These are phyloP conservation scores for Kalmusia sp. DNA, from an alignment of 2,329 filamentous ascomycete species.

Conservation along the genomic window DNA sequence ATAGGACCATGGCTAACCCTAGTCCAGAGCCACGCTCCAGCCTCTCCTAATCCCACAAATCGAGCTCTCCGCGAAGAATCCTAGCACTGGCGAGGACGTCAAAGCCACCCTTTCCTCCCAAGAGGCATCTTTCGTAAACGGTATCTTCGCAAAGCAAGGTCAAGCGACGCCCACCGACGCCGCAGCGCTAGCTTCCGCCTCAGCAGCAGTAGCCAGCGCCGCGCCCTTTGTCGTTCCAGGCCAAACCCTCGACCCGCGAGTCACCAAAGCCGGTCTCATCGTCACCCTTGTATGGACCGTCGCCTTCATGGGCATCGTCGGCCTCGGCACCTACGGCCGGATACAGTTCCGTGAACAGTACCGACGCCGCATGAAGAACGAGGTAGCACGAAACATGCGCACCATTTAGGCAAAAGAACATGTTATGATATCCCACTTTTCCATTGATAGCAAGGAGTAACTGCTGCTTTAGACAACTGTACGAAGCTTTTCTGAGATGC, in stretches of 20 bases:
- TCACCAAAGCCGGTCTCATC: conserved; percentile 70
- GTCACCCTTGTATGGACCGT: conserved; percentile 69
- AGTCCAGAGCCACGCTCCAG: conserved; percentile 63
- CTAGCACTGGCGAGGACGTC: conserved; percentile 57
- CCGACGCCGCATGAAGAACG: conserved; percentile 58
- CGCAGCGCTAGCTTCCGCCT: conserved; percentile 48
- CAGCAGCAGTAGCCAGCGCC: conserved; percentile 48
- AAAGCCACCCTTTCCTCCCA: conserved; percentile 72
- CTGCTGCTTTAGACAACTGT: neutral
- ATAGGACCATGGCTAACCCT: conserved; percentile 18
- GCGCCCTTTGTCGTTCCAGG: conserved; percentile 73
- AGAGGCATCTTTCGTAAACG: conserved; percentile 74
- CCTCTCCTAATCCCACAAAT: conserved; percentile 72
- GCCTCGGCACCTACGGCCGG: conserved; percentile 70
- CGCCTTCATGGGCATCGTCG: conserved; percentile 61
- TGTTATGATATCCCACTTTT: conserved; percentile 1
- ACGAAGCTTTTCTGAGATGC: neutral
- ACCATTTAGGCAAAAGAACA: conserved; percentile 36
- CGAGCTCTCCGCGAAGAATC: conserved; percentile 65
- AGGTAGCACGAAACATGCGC: conserved; percentile 37
- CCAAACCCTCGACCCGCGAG: conserved; percentile 67
- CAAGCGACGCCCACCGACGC: conserved; percentile 56
- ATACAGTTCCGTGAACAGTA: conserved; percentile 72
- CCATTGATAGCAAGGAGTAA: neutral
- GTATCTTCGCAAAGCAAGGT: conserved; percentile 69